Conservation (phyloP, 192 early-diverging fungal genomes). For the Diversispora eburnea region DNA sequence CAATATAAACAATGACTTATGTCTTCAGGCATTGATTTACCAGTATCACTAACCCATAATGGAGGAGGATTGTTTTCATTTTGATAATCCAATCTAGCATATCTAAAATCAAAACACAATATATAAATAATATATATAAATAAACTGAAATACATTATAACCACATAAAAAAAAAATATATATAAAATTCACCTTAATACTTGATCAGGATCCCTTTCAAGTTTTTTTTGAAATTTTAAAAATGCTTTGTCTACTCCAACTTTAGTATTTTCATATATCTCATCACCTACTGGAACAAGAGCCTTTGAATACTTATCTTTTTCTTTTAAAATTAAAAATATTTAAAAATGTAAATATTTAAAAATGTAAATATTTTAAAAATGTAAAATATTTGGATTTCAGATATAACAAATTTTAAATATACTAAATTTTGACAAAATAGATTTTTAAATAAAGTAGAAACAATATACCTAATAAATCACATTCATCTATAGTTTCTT, state of each 20-base stretch:
- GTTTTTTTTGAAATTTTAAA: slow-evolving; percentile 82
- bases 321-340: too few relatives aligned
- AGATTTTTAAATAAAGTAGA: too few relatives aligned
- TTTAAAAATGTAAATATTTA: slow-evolving; percentile 7
- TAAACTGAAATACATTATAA: neutral
- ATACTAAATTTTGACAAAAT: too few relatives aligned
- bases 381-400: neutral
- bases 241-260: slow-evolving; percentile 88
- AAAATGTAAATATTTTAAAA: neutral
- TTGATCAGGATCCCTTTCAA: slow-evolving; percentile 76
- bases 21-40: slow-evolving; percentile 51
- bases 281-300: slow-evolving; percentile 53
- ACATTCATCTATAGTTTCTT: slow-evolving; percentile 26
- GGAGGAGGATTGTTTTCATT: slow-evolving; percentile 54
- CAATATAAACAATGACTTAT: slow-evolving; percentile 74
- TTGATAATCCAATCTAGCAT: slow-evolving; percentile 59
- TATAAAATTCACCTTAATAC: slow-evolving; percentile 66
- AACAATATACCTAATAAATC: neutral
- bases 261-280: slow-evolving; percentile 68
- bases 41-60: slow-evolving; percentile 74
- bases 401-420: too few relatives aligned
- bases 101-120: slow-evolving; percentile 32
- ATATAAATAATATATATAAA: slow-evolving; percentile 21
- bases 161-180: neutral
- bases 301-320: slow-evolving; percentile 30